Conservation (phyloP, 2,329 filamentous ascomycete genomes). For the Diaporthe humulicola region DNA sequence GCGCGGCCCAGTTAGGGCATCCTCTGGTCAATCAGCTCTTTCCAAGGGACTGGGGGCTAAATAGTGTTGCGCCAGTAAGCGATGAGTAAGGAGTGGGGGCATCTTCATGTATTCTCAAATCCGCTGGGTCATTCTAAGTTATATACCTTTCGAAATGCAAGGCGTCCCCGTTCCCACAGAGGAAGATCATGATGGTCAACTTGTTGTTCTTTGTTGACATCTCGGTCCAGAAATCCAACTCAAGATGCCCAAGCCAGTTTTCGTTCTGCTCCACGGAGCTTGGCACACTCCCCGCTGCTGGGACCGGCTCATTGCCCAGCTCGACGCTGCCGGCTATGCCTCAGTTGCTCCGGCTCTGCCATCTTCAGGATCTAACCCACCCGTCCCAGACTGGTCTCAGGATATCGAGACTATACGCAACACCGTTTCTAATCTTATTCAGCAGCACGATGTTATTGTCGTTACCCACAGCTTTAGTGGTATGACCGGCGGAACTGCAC, state of each 20-base stretch:
- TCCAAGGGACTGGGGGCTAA: no score
- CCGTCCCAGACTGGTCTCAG: constrained; percentile 41
- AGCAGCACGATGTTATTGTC: constrained; percentile 42
- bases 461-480: constrained; percentile 46
- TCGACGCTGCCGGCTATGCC: constrained; percentile 40
- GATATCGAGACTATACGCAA: constrained; percentile 40
- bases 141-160: not conserved
- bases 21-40: no score
- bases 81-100: no score
- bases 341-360: constrained; percentile 42
- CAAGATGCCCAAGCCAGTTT: constrained; percentile 41
- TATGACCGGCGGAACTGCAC: constrained; percentile 44
- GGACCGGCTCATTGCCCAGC: constrained; percentile 39
- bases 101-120: no score
- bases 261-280: constrained; percentile 45
- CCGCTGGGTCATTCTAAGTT: not conserved
- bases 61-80: no score
- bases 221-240: not conserved
- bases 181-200: not conserved
- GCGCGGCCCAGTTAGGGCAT: no score
- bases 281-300: constrained; percentile 44
- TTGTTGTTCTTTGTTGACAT: not conserved
- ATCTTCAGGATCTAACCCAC: constrained; percentile 41
- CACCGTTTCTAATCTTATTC: constrained; percentile 39
- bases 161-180: no score